Evolutionary conservation across 1,139 yeast species (phyloP).

Genomic region (Hansenula sp.): DNA sequence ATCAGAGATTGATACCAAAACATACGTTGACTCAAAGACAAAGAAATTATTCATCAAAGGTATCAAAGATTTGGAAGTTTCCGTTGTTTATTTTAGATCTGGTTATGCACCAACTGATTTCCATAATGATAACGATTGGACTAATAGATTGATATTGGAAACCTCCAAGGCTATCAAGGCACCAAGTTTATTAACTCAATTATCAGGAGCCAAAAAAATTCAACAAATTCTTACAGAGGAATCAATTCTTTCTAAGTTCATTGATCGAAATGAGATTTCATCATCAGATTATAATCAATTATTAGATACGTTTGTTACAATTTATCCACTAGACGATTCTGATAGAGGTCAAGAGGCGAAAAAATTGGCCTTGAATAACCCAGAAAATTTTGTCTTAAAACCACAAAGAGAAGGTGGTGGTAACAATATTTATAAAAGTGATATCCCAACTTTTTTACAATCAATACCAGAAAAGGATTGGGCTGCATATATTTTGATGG

Average conservation of each 20-base stretch:
- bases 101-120: conserved; percentile 85
- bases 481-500: conserved; percentile 94
- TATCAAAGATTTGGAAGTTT: conserved; percentile 57
- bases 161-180: conserved; percentile 80
- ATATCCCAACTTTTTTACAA: conserved; percentile 71
- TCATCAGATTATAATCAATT: conserved; percentile 14
- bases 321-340: conserved; percentile 79
- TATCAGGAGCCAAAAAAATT: conserved; percentile 88
- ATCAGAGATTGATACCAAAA: conserved; percentile 47
- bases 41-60: conserved; percentile 47
- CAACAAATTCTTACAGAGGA: conserved; percentile 79
- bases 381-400: conserved; percentile 76
- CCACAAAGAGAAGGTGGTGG: conserved; percentile 99
- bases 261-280: conserved; percentile 26
- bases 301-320: conserved; percentile 68
- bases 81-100: conserved; percentile 85
- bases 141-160: conserved; percentile 68
- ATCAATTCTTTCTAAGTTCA: conserved; percentile 42
- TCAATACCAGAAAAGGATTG: conserved; percentile 66
- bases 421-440: conserved; percentile 80
- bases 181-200: conserved; percentile 83
- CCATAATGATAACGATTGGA: conserved; percentile 64
- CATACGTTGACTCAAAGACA: conserved; percentile 35
- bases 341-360: conserved; percentile 62
- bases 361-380: conserved; percentile 60